Percentiles rank a stretch among this genome's conserved stretches.
Evolutionary conservation across 768 basidiomycete genomes (phyloP).

Genomic region (Nidularia sp.): DNA sequence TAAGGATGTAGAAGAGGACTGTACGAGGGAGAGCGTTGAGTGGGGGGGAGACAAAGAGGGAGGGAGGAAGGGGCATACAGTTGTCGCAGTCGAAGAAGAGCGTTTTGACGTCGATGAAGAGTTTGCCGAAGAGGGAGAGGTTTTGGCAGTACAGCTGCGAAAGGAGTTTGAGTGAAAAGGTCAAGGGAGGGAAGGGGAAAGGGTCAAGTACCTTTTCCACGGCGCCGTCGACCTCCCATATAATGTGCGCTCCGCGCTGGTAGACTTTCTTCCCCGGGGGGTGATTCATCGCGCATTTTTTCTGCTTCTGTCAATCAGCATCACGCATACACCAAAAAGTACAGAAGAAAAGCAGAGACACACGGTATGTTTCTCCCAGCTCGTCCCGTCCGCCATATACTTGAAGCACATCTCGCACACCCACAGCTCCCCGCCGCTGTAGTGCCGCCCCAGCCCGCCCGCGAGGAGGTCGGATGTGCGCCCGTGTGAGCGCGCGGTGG

Average conservation of each 20-base stretch:
- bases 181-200: neutral
- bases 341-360: neutral
- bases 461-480: constrained; percentile 73
- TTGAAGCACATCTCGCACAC: constrained; percentile 96
- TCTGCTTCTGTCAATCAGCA: constrained; percentile 32
- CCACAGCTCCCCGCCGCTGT: constrained; percentile 58
- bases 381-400: constrained; percentile 76
- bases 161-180: constrained; percentile 2
- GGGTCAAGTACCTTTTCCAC: constrained; percentile 62
- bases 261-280: constrained; percentile 93
- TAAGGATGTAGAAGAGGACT: constrained; percentile 93
- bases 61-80: constrained; percentile 42
- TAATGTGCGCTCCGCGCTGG: constrained; percentile 80
- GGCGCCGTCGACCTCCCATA: constrained; percentile 95
- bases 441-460: constrained; percentile 51
- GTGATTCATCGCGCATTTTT: constrained; percentile 57
- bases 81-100: constrained; percentile 88
- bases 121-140: constrained; percentile 90
- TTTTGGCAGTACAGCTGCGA: constrained; percentile 93
- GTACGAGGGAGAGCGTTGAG: neutral
- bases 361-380: constrained; percentile 71
- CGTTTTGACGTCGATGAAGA: constrained; percentile 99
- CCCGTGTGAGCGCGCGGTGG: constrained; percentile 57
- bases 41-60: constrained; percentile 1
- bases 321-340: neutral